Evolutionary conservation across 176 grass and related monocot species (phyloP).

Genomic region (Chrysopogon serrulatus): DNA sequence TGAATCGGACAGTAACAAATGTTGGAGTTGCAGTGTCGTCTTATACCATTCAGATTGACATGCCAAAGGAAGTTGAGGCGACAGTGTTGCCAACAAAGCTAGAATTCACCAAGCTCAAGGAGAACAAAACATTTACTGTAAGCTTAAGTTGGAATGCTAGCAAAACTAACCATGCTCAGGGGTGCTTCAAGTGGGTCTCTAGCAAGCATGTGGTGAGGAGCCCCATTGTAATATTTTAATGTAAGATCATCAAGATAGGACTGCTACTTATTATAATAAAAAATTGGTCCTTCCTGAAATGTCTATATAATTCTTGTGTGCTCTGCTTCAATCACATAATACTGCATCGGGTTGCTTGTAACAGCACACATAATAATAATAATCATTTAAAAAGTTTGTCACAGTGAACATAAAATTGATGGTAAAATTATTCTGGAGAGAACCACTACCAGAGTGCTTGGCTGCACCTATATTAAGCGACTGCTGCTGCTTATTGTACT

Average conservation of each 20-base stretch:
- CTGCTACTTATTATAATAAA: background rate
- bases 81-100: constrained; percentile 28
- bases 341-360: too few relatives aligned
- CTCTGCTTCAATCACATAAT: too few relatives aligned
- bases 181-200: constrained; percentile 38
- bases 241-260: background rate
- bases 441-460: too few relatives aligned
- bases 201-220: constrained; percentile 30
- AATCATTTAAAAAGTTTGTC: too few relatives aligned
- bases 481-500: too few relatives aligned
- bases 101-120: constrained; percentile 26
- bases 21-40: constrained; percentile 3
- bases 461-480: too few relatives aligned
- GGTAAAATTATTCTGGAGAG: too few relatives aligned
- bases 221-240: constrained; percentile 30
- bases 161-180: background rate
- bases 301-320: background rate
- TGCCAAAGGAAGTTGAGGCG: constrained; percentile 13
- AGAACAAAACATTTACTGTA: constrained; percentile 28
- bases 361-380: too few relatives aligned
- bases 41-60: constrained; percentile 4
- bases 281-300: background rate
- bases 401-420: too few relatives aligned
- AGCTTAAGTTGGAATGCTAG: constrained; percentile 32
- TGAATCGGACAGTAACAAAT: constrained; percentile 32